Percentiles rank a stretch among this genome's conserved stretches.
phyloP scores from a whole-genome alignment of 441 rosid genomes.

The Adansonia rubrostipa region DNA sequence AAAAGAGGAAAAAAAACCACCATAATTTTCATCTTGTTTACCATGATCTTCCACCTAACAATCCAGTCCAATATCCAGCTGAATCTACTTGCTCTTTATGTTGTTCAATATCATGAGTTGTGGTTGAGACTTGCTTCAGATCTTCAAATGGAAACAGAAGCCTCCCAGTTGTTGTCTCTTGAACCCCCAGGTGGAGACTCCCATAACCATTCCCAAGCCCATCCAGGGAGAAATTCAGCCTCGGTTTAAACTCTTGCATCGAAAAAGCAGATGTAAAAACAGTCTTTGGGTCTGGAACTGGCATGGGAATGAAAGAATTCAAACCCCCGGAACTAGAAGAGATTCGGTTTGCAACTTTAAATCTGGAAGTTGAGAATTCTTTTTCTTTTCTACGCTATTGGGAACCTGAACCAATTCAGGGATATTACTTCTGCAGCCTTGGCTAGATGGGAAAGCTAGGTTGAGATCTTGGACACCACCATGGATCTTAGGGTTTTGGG shows the following conservation, averaged over 20 bases:
- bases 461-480: constrained; percentile 86
- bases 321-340: constrained; percentile 55
- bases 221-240: constrained; percentile 71
- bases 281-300: constrained; percentile 55
- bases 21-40: constrained; percentile 40
- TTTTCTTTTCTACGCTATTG: constrained; percentile 37
- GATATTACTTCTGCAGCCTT: constrained; percentile 56
- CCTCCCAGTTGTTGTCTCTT: constrained; percentile 53
- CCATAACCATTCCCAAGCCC: constrained; percentile 63
- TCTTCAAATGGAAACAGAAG: constrained; percentile 84
- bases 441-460: constrained; percentile 59
- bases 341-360: constrained; percentile 65
- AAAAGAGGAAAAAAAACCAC: constrained; percentile 27
- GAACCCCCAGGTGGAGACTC: constrained; percentile 51
- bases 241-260: constrained; percentile 77
- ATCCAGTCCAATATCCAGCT: constrained; percentile 85
- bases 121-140: constrained; percentile 66
- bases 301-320: constrained; percentile 58
- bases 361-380: constrained; percentile 50
- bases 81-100: constrained; percentile 62
- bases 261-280: constrained; percentile 54
- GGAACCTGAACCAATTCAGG: constrained; percentile 62
- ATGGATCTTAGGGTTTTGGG: constrained; percentile 62
- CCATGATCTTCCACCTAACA: constrained; percentile 88
- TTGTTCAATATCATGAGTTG: constrained; percentile 42